A percentile compares a stretch with the other conserved stretches of the same genome.
phyloP scores from a whole-genome alignment of 495 filamentous ascomycete species.

The Penicillium soppii region DNA sequence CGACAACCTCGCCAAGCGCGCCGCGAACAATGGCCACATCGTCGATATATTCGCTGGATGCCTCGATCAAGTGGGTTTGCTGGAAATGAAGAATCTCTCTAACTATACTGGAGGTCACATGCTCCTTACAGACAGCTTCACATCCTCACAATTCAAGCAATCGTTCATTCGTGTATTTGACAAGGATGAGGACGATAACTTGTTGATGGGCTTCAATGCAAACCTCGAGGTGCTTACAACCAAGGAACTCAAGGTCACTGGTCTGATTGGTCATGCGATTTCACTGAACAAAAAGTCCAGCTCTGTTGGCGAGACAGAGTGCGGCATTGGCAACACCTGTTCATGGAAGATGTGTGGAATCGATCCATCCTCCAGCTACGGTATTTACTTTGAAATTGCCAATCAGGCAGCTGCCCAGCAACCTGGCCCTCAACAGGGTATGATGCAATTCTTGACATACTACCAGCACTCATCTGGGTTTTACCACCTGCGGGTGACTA shows the following conservation, averaged over 20 bases:
- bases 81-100: constrained; percentile 98
- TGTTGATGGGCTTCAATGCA: constrained; percentile 98
- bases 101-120: constrained; percentile 98
- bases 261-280: constrained; percentile 94
- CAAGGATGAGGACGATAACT: constrained; percentile 89
- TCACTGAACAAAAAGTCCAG: constrained; percentile 97
- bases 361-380: constrained; percentile 89
- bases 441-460: constrained; percentile 99
- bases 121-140: constrained; percentile 98
- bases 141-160: constrained; percentile 99
- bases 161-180: constrained; percentile 97
- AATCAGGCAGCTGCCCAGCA: constrained; percentile 87
- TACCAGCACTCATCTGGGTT: constrained; percentile 97
- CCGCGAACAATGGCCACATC: constrained; percentile 94
- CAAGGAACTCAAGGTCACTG: constrained; percentile 98
- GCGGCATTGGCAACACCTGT: constrained; percentile 97
- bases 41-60: constrained; percentile 98
- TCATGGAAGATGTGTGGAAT: constrained; percentile 99
- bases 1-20: constrained; percentile 92
- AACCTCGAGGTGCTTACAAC: constrained; percentile 95
- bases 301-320: constrained; percentile 96
- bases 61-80: constrained; percentile 93
- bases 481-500: constrained; percentile 94
- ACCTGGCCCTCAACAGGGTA: constrained; percentile 83
- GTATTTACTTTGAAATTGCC: constrained; percentile 96